Evolutionary conservation across 2,329 filamentous ascomycete genomes (phyloP).

Genomic region (Thielaviopsis euricoi): DNA sequence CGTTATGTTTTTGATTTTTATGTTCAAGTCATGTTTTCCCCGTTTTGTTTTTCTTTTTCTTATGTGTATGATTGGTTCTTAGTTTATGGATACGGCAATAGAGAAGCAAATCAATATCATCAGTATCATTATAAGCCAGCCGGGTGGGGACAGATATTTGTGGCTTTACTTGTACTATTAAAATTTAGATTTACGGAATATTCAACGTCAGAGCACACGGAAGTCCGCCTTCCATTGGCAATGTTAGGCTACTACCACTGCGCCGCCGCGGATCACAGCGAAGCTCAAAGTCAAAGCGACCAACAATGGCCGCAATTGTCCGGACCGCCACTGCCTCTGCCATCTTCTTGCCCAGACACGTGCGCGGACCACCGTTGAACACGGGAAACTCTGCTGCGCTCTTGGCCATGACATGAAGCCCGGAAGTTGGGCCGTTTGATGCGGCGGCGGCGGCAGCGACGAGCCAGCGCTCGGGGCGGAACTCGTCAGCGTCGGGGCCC

Average conservation of each 20-base stretch:
- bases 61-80: background rate
- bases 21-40: background rate
- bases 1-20: background rate
- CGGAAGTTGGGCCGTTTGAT: slow-evolving; percentile 14
- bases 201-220: slow-evolving; percentile 24
- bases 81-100: background rate
- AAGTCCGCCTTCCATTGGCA: slow-evolving; percentile 47
- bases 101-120: background rate
- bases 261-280: slow-evolving; percentile 21
- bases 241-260: slow-evolving; percentile 38
- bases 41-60: slow-evolving; percentile 1
- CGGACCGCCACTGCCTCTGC: slow-evolving; percentile 43
- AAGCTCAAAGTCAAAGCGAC: slow-evolving; percentile 32
- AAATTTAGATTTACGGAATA: background rate
- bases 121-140: background rate
- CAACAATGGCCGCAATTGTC: slow-evolving; percentile 32
- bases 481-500: slow-evolving; percentile 38
- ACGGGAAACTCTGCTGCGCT: slow-evolving; percentile 42
- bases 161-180: background rate
- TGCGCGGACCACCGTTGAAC: slow-evolving; percentile 46
- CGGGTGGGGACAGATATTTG: background rate
- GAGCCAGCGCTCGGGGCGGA: slow-evolving; percentile 42
- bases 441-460: background rate
- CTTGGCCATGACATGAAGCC: slow-evolving; percentile 24
- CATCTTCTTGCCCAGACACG: slow-evolving; percentile 48